These are phyloP conservation scores for Aureobasidium leucospermi DNA, from an alignment of 2,329 filamentous ascomycete species.

Conservation along the genomic window DNA sequence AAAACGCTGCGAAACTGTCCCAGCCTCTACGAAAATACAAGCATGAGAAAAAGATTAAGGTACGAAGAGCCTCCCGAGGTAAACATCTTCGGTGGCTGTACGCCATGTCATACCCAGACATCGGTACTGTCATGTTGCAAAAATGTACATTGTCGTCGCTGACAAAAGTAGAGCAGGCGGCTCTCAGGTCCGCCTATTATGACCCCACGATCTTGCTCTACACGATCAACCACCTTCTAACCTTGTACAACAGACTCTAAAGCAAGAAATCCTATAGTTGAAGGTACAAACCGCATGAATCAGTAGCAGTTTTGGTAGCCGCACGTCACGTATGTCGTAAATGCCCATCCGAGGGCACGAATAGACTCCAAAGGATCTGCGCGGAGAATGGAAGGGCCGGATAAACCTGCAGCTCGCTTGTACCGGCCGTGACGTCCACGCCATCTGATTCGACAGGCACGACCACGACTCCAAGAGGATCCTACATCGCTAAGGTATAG, in stretches of 20 bases:
- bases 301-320: background rate
- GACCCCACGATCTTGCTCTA: background rate
- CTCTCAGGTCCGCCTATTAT: background rate
- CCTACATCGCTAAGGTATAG: background rate
- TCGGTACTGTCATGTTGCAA: too few species aligned
- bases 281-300: background rate
- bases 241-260: background rate
- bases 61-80: too few species aligned
- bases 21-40: too few species aligned
- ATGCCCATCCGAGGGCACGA: background rate
- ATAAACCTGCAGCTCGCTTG: background rate
- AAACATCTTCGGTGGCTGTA: too few species aligned
- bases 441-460: background rate
- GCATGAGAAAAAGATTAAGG: too few species aligned
- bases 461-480: background rate
- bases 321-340: background rate
- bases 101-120: too few species aligned
- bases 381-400: background rate
- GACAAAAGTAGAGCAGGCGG: too few species aligned
- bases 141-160: too few species aligned
- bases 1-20: too few species aligned
- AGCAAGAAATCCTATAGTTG: background rate
- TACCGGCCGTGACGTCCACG: background rate
- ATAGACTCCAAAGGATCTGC: background rate
- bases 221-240: background rate